These are phyloP conservation scores for Monilinia vaccinii-corymbosi DNA, from an alignment of 2,329 filamentous ascomycete species.

Conservation along the genomic window DNA sequence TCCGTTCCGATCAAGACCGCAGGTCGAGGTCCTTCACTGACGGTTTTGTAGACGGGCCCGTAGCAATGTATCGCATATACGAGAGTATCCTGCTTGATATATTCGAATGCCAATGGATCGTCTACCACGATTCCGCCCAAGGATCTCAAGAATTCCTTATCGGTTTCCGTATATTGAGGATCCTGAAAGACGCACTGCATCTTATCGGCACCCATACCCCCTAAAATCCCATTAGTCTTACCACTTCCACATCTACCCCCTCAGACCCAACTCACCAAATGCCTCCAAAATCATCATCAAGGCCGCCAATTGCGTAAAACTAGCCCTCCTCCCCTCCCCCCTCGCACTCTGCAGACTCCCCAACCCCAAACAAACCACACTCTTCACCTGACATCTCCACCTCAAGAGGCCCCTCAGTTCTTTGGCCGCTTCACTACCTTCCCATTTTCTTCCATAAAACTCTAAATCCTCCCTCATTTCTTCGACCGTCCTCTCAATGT, in stretches of 20 bases:
- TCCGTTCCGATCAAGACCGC: conserved; percentile 27
- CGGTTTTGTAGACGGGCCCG: conserved; percentile 22
- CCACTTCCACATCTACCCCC: background rate
- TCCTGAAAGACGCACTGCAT: conserved; percentile 23
- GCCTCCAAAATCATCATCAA: conserved; percentile 21
- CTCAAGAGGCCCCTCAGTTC: conserved; percentile 15
- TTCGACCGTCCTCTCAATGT: conserved; percentile 24
- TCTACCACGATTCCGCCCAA: conserved; percentile 24
- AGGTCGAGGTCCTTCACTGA: conserved; percentile 20
- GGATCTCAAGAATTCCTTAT: conserved; percentile 24
- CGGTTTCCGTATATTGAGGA: conserved; percentile 26
- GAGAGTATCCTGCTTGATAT: conserved; percentile 21
- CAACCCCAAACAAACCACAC: conserved; percentile 27
- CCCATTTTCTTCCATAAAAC: conserved; percentile 24
- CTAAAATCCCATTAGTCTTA: background rate
- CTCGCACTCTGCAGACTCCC: conserved; percentile 27
- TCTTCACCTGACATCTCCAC: conserved; percentile 13
- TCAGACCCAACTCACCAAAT: conserved; percentile 12
- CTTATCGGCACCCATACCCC: background rate
- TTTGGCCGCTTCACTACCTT: conserved; percentile 16
- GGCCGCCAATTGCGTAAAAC: conserved; percentile 27
- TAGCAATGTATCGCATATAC: conserved; percentile 31
- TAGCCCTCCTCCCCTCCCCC: conserved; percentile 24
- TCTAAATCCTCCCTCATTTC: conserved; percentile 24
- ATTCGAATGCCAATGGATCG: conserved; percentile 24